Evolutionary conservation across 2,329 filamentous ascomycete genomes (phyloP).

Genomic region (Rhynchosporium secalis): DNA sequence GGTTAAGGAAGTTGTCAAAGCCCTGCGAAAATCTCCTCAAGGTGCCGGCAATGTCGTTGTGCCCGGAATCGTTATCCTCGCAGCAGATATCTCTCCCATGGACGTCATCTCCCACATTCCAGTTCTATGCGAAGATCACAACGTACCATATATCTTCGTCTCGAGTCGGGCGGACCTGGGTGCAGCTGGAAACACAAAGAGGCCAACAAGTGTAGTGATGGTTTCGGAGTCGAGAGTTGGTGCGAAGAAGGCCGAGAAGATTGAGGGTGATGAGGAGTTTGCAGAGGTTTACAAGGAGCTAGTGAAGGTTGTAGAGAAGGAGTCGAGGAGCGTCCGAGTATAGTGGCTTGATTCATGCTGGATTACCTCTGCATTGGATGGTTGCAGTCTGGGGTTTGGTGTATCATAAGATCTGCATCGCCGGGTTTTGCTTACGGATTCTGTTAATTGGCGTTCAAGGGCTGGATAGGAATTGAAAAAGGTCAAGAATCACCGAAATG

Average conservation of each 20-base stretch:
- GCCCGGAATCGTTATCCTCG: conserved; percentile 82
- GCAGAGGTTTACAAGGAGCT: conserved; percentile 64
- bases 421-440: conserved; percentile 9
- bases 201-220: conserved; percentile 96
- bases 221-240: conserved; percentile 58
- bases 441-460: conserved; percentile 14
- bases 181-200: conserved; percentile 90
- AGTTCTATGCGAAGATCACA: conserved; percentile 96
- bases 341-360: conserved; percentile 22
- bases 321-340: conserved; percentile 51
- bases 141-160: conserved; percentile 95
- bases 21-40: conserved; percentile 85
- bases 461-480: conserved; percentile 16
- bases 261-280: conserved; percentile 58
- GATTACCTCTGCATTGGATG: conserved; percentile 15
- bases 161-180: conserved; percentile 90
- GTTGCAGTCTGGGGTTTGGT: conserved; percentile 16
- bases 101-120: conserved; percentile 98
- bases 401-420: conserved; percentile 16
- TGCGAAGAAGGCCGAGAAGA: conserved; percentile 44
- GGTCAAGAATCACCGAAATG: background rate
- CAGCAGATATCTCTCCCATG: conserved; percentile 96
- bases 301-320: conserved; percentile 66
- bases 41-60: conserved; percentile 63
- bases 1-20: conserved; percentile 98